Evolutionary conservation across 75 land plant species (phyloP).

Genomic region (Sequoiadendron giganteum): DNA sequence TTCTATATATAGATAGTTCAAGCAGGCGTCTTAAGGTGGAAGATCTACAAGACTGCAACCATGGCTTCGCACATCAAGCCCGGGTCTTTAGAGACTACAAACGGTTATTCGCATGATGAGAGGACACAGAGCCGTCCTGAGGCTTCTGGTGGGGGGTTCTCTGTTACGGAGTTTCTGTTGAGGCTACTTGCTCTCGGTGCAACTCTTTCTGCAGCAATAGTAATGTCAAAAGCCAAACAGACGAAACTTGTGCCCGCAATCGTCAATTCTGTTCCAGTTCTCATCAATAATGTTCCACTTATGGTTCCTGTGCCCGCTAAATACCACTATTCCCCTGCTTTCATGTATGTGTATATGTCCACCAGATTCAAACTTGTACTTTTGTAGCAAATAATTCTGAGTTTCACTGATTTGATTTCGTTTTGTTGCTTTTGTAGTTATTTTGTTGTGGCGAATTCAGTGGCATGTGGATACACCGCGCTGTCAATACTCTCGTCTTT

Average conservation of each 20-base stretch:
- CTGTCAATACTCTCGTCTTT: constrained; percentile 29
- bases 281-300: not conserved
- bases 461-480: constrained; percentile 31
- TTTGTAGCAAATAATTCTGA: not conserved
- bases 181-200: constrained; percentile 36
- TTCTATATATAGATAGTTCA: no score
- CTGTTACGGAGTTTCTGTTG: constrained; percentile 9
- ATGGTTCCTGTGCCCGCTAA: constrained; percentile 25
- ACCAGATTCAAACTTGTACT: not conserved
- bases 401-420: not conserved
- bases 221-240: constrained; percentile 41
- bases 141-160: not conserved
- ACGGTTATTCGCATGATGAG: not conserved
- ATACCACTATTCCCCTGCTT: constrained; percentile 34
- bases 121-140: not conserved
- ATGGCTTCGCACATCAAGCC: not conserved
- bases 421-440: constrained; percentile 21
- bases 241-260: not conserved
- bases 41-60: not conserved
- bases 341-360: constrained; percentile 31
- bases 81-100: not conserved
- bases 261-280: not conserved
- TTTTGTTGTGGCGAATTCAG: constrained; percentile 40
- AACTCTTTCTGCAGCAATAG: constrained; percentile 21
- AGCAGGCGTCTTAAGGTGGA: no score